These are phyloP conservation scores for Eutrema japonicum DNA, from an alignment of 345 rosid species.

Conservation along the genomic window DNA sequence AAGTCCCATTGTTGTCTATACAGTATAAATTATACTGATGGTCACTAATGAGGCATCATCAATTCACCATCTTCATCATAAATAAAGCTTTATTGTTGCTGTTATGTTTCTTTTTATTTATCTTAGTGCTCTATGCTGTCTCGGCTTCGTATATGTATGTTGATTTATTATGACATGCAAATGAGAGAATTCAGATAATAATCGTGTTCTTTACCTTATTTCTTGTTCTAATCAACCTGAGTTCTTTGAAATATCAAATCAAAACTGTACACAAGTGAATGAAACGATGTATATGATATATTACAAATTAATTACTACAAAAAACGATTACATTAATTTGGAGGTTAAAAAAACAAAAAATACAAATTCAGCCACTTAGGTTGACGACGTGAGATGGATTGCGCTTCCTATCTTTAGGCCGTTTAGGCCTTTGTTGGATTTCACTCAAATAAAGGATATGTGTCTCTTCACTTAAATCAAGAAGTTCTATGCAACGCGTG, in stretches of 20 bases:
- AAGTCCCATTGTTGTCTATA: conserved; percentile 42
- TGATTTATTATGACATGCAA: neutral
- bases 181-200: neutral
- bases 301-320: neutral
- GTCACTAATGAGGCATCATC: neutral
- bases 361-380: neutral
- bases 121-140: neutral
- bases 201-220: neutral
- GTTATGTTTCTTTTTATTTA: neutral
- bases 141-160: neutral
- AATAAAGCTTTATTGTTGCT: neutral
- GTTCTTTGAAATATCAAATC: neutral
- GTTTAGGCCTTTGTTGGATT: too few relatives aligned
- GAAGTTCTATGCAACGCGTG: too few relatives aligned
- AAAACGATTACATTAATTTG: too few relatives aligned
- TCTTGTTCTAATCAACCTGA: neutral
- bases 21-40: too few relatives aligned
- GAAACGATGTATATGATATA: neutral
- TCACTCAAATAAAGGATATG: too few relatives aligned
- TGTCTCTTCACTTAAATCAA: too few relatives aligned
- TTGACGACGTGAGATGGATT: too few relatives aligned
- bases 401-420: too few relatives aligned
- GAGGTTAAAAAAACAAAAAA: neutral
- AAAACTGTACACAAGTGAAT: neutral
- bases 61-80: neutral